phyloP scores from a whole-genome alignment of 163 green algal genomes.

The Chlamydomonas reinhardtii region DNA sequence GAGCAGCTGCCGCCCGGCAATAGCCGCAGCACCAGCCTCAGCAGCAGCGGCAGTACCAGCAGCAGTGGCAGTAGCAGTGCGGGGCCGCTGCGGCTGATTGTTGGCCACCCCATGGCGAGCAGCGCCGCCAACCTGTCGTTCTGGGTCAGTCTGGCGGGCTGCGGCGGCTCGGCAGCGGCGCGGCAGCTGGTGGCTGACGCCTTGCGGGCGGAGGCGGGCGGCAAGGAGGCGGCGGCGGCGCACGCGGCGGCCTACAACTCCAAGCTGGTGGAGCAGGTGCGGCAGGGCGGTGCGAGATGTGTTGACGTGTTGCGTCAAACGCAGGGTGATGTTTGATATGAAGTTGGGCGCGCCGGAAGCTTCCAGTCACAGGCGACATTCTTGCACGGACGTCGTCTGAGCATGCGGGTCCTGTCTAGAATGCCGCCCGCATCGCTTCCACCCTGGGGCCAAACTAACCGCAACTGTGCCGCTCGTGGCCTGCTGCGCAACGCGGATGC shows the following conservation, averaged over 20 bases:
- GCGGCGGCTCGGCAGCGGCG: constrained; percentile 44
- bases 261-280: constrained; percentile 61
- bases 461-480: no score
- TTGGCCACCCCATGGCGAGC: constrained; percentile 52
- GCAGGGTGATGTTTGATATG: no score
- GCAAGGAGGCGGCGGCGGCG: constrained; percentile 19
- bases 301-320: no score
- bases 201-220: constrained; percentile 7
- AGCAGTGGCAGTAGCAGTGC: not conserved
- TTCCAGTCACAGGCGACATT: no score
- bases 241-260: constrained; percentile 62
- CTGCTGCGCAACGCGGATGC: no score
- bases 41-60: constrained; percentile 10
- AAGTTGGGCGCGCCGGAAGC: no score
- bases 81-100: constrained; percentile 24
- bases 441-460: no score
- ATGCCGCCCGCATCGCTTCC: no score
- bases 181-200: constrained; percentile 54
- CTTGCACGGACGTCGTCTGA: no score
- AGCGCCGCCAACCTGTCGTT: constrained; percentile 77
- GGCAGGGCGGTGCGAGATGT: not conserved
- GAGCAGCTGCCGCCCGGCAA: not conserved
- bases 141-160: constrained; percentile 77
- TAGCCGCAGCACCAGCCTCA: not conserved
- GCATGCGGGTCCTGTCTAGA: no score